These are phyloP conservation scores for Carex littledalei DNA, from an alignment of 176 grass and related monocot species.

Conservation along the genomic window DNA sequence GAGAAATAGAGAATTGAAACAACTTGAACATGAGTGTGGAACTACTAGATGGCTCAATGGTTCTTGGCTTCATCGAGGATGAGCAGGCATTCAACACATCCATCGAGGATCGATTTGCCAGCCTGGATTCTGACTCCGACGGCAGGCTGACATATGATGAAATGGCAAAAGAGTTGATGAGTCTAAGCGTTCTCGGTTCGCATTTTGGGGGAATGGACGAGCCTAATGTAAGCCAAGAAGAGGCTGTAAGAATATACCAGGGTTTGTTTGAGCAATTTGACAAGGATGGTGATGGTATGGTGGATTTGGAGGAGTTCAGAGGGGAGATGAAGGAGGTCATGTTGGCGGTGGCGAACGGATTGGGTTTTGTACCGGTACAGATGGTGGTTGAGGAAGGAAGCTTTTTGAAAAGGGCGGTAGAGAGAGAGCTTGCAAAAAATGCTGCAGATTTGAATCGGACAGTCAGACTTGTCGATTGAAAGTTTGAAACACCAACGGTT, in stretches of 20 bases:
- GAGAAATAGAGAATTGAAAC: background rate
- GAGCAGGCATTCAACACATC: slow-evolving; percentile 44
- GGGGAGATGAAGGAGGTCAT: slow-evolving; percentile 85
- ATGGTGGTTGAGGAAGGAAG: slow-evolving; percentile 72
- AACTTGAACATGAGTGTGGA: slow-evolving; percentile 58
- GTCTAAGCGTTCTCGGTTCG: slow-evolving; percentile 45
- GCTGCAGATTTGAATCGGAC: background rate
- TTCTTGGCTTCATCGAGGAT: slow-evolving; percentile 65
- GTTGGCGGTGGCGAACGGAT: slow-evolving; percentile 65
- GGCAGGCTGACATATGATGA: slow-evolving; percentile 60
- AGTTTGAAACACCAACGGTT: background rate
- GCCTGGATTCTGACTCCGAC: slow-evolving; percentile 50
- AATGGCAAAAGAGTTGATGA: slow-evolving; percentile 51
- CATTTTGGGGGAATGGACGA: slow-evolving; percentile 49
- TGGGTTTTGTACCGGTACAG: slow-evolving; percentile 57
- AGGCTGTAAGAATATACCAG: slow-evolving; percentile 38
- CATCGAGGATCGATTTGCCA: slow-evolving; percentile 42
- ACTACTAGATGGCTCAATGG: slow-evolving; percentile 48
- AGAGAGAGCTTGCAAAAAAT: slow-evolving; percentile 35
- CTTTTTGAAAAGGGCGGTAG: slow-evolving; percentile 57
- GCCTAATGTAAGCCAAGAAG: slow-evolving; percentile 7
- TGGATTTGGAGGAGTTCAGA: slow-evolving; percentile 52
- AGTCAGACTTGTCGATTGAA: background rate
- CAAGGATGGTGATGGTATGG: slow-evolving; percentile 54
- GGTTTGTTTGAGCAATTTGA: slow-evolving; percentile 56